Conservation (phyloP, 1,284 basidiomycete species). For the Cryptococcus sp. region DNA sequence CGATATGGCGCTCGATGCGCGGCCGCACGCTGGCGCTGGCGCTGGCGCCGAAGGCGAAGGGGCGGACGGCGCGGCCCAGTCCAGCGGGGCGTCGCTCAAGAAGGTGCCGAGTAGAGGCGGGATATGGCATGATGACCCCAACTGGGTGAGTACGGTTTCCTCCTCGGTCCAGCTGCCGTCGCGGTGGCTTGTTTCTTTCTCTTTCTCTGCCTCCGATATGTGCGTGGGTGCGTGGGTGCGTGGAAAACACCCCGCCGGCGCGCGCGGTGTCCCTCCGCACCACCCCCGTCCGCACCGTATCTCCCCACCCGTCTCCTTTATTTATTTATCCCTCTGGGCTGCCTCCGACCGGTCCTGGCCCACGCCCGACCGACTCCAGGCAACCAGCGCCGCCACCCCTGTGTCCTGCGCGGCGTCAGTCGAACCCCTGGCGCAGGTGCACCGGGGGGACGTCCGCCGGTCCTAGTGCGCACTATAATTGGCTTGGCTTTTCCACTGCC, state of each 20-base stretch:
- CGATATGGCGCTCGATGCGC: slow-evolving; percentile 12
- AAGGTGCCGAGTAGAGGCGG: slow-evolving; percentile 43
- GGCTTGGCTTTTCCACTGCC: not conserved
- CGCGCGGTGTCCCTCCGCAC: too few species aligned
- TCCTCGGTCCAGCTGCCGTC: not conserved
- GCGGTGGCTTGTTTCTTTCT: not conserved
- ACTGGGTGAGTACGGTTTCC: slow-evolving; percentile 29
- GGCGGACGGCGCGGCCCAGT: not conserved
- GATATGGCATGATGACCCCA: slow-evolving; percentile 39
- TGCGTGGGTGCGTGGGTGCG: not conserved
- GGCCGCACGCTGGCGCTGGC: not conserved
- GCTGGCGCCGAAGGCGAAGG: too few species aligned
- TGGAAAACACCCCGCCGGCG: too few species aligned
- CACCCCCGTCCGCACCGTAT: too few species aligned
- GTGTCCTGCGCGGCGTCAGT: too few species aligned
- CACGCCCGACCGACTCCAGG: too few species aligned
- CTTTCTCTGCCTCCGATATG: not conserved
- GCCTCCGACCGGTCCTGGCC: too few species aligned
- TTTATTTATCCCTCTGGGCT: too few species aligned
- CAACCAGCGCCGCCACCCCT: too few species aligned
- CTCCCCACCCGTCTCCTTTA: too few species aligned
- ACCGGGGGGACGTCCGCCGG: too few species aligned
- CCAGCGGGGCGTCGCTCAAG: slow-evolving; percentile 16
- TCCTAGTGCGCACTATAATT: not conserved
- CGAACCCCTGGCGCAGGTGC: too few species aligned